These are phyloP conservation scores for Sphaerosporella brunnea DNA, from an alignment of 495 filamentous ascomycete genomes.

Conservation along the genomic window DNA sequence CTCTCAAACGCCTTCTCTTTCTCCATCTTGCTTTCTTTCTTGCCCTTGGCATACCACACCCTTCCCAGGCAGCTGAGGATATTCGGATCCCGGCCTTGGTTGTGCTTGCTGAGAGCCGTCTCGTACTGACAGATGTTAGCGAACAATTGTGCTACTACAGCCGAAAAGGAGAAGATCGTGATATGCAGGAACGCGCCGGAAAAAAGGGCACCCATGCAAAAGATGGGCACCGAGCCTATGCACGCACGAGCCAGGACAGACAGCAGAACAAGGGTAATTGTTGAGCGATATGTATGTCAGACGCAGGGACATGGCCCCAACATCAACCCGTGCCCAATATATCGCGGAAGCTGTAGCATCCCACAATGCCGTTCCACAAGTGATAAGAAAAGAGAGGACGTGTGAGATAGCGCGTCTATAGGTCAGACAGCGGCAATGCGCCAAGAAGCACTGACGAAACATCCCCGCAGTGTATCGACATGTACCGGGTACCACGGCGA, in stretches of 20 bases:
- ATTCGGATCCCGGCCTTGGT: slow-evolving; percentile 53
- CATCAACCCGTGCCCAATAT: too few relatives aligned
- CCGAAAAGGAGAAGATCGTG: too few relatives aligned
- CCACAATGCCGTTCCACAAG: too few relatives aligned
- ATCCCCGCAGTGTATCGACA: not conserved
- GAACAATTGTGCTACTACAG: too few relatives aligned
- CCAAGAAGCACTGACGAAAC: too few relatives aligned
- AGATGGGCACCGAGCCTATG: too few relatives aligned
- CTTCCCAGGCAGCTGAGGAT: slow-evolving; percentile 83
- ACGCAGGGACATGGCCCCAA: not conserved
- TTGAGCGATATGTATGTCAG: slow-evolving; percentile 2
- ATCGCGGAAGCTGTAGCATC: too few relatives aligned
- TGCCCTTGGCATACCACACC: slow-evolving; percentile 78
- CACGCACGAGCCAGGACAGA: too few relatives aligned
- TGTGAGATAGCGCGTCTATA: too few relatives aligned
- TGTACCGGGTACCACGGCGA: not conserved
- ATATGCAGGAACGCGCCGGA: not conserved
- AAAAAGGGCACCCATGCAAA: not conserved
- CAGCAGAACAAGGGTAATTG: too few relatives aligned
- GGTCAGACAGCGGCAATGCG: too few relatives aligned
- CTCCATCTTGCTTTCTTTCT: slow-evolving; percentile 30
- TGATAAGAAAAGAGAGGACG: too few relatives aligned
- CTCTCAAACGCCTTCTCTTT: slow-evolving; percentile 52
- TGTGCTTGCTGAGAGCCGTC: slow-evolving; percentile 63
- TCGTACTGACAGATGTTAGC: slow-evolving; percentile 45